Evolutionary conservation across 345 rosid species (phyloP).

Genomic region (Populus nigra): DNA sequence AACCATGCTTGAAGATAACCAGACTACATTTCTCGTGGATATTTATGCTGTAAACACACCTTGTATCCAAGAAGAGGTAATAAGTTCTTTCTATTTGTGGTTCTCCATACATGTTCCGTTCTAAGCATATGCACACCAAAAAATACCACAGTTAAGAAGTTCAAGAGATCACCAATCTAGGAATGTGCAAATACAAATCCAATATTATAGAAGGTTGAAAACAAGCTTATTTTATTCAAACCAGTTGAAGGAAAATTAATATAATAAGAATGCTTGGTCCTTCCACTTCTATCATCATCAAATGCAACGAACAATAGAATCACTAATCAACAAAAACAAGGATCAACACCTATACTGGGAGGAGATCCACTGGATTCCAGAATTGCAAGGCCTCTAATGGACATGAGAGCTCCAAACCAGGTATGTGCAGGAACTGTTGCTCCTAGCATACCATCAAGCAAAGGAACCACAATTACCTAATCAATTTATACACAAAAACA

Average conservation of each 20-base stretch:
- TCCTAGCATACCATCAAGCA: slow-evolving; percentile 72
- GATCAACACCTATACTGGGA: slow-evolving; percentile 38
- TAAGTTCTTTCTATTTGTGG: slow-evolving; percentile 42
- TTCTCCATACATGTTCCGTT: slow-evolving; percentile 57
- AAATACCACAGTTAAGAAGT: slow-evolving; percentile 59
- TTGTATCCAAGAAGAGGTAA: slow-evolving; percentile 55
- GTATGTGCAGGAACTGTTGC: slow-evolving; percentile 53
- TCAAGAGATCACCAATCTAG: slow-evolving; percentile 63
- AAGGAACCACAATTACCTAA: slow-evolving; percentile 66
- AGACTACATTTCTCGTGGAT: neutral
- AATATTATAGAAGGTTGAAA: neutral
- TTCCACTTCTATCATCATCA: neutral
- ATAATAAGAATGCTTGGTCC: neutral
- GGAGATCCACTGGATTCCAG: slow-evolving; percentile 67
- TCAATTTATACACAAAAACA: slow-evolving; percentile 18
- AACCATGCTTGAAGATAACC: neutral
- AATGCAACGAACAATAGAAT: neutral
- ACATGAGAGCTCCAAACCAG: slow-evolving; percentile 63
- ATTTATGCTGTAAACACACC: slow-evolving; percentile 27
- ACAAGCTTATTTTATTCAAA: neutral
- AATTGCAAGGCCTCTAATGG: slow-evolving; percentile 53
- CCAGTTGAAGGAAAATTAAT: neutral
- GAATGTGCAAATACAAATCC: neutral
- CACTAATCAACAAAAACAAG: neutral
- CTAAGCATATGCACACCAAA: slow-evolving; percentile 66